Evolutionary conservation across 169 alveolate species (phyloP).

Genomic region (Babesia sp.): DNA sequence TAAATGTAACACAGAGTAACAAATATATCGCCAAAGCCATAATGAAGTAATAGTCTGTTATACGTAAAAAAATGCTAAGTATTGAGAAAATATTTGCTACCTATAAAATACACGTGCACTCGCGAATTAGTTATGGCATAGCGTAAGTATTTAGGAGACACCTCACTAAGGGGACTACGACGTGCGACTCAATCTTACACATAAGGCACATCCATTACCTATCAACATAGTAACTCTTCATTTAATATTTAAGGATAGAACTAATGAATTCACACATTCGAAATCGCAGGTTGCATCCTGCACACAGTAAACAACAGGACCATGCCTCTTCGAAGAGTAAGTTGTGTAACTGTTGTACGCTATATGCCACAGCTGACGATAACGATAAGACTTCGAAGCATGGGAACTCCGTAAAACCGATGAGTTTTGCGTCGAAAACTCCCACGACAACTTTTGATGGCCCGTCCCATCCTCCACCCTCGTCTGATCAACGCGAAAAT

Average conservation of each 20-base stretch:
- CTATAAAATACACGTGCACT: too few relatives aligned
- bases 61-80: too few relatives aligned
- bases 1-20: too few relatives aligned
- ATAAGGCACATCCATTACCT: too few relatives aligned
- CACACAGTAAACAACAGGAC: background rate
- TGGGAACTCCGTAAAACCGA: background rate
- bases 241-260: background rate
- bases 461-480: background rate
- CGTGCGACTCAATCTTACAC: too few relatives aligned
- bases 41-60: too few relatives aligned
- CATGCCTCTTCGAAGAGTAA: background rate
- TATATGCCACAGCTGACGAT: background rate
- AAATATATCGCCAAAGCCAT: too few relatives aligned
- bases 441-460: slow-evolving; percentile 7
- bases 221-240: background rate
- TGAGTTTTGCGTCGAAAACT: background rate
- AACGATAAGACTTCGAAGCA: background rate
- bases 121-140: too few relatives aligned
- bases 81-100: too few relatives aligned
- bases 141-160: too few relatives aligned
- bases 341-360: background rate
- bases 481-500: too few relatives aligned
- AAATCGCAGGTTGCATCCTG: slow-evolving; percentile 11
- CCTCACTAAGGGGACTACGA: too few relatives aligned
- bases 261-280: background rate